phyloP scores from a whole-genome alignment of 768 basidiomycete genomes.

The Boletus subparvulus region DNA sequence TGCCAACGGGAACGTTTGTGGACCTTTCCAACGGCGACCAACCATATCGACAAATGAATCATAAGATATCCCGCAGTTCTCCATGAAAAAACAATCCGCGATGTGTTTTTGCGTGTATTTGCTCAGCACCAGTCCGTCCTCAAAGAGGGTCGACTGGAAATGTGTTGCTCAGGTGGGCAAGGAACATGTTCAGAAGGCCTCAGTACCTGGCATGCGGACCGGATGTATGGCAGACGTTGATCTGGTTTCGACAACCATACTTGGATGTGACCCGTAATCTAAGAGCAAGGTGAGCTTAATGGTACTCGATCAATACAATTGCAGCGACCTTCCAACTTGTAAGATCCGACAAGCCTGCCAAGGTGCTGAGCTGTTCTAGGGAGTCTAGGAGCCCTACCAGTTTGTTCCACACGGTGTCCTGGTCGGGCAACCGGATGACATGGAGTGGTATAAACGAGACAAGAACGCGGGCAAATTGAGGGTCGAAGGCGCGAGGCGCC shows the following conservation, averaged over 20 bases:
- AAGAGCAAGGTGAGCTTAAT: neutral
- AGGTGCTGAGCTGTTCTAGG: slow-evolving; percentile 49
- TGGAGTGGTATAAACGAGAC: slow-evolving; percentile 69
- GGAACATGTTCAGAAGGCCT: neutral
- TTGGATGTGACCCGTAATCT: slow-evolving; percentile 53
- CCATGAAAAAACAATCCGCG: slow-evolving; percentile 61
- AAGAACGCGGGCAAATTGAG: slow-evolving; percentile 62
- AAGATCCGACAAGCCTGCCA: slow-evolving; percentile 46
- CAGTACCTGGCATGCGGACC: slow-evolving; percentile 63
- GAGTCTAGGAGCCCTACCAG: slow-evolving; percentile 52
- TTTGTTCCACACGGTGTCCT: slow-evolving; percentile 51
- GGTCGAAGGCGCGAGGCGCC: slow-evolving; percentile 60
- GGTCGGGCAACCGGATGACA: slow-evolving; percentile 50
- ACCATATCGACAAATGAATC: slow-evolving; percentile 42
- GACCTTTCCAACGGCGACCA: slow-evolving; percentile 38
- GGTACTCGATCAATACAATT: neutral
- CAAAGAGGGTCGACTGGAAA: slow-evolving; percentile 53
- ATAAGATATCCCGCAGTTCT: slow-evolving; percentile 59
- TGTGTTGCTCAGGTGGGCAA: slow-evolving; percentile 1
- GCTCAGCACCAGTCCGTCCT: slow-evolving; percentile 54
- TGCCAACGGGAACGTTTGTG: slow-evolving; percentile 37
- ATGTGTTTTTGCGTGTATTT: slow-evolving; percentile 53
- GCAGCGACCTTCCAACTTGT: slow-evolving; percentile 61
- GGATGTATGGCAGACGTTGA: slow-evolving; percentile 52
- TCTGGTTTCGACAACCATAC: slow-evolving; percentile 45